Evolutionary conservation across 2,329 filamentous ascomycete species (phyloP).

Genomic region (Ophiostoma angusticollis): DNA sequence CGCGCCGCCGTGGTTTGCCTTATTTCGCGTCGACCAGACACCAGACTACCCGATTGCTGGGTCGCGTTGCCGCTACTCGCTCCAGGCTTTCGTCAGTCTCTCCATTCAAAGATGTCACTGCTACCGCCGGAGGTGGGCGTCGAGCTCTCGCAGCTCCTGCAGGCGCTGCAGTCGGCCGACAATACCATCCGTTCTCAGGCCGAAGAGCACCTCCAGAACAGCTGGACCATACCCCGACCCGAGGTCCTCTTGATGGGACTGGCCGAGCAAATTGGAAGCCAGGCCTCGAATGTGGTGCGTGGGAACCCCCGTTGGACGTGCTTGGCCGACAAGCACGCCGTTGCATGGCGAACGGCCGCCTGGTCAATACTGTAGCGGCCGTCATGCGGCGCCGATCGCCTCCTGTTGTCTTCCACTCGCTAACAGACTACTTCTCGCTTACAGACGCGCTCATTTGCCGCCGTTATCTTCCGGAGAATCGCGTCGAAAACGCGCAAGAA

Average conservation of each 20-base stretch:
- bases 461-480: conserved; percentile 89
- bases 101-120: conserved; percentile 54
- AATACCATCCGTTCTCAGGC: conserved; percentile 75
- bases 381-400: too few species aligned
- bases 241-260: conserved; percentile 88
- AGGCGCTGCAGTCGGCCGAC: conserved; percentile 79
- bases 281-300: conserved; percentile 59
- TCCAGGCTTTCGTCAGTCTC: background rate
- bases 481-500: conserved; percentile 78
- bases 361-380: background rate
- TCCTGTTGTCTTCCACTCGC: too few species aligned
- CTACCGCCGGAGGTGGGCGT: conserved; percentile 72
- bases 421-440: conserved; percentile 1
- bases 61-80: background rate
- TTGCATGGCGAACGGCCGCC: too few species aligned
- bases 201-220: conserved; percentile 79
- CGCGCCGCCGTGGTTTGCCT: too few species aligned
- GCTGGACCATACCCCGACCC: conserved; percentile 72
- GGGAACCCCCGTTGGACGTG: too few species aligned
- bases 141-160: conserved; percentile 74
- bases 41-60: too few species aligned
- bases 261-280: conserved; percentile 76
- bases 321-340: too few species aligned
- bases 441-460: conserved; percentile 79
- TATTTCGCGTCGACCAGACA: too few species aligned